Conservation (phyloP, 345 rosid genomes). For the Populus tremula region DNA sequence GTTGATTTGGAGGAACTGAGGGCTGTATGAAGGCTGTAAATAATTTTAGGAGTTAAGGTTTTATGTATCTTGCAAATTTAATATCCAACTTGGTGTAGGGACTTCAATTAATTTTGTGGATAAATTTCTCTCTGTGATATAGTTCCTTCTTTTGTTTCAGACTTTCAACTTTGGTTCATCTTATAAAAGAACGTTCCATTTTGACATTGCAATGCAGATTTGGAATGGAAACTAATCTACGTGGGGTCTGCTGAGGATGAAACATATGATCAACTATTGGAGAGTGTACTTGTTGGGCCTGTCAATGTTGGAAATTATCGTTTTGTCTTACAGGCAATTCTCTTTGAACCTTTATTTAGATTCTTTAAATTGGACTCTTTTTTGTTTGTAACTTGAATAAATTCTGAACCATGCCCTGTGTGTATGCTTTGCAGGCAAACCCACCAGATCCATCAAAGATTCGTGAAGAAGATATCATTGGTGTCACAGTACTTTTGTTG, state of each 20-base stretch:
- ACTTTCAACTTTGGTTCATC: not conserved
- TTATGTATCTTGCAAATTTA: not conserved
- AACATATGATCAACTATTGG: constrained; percentile 74
- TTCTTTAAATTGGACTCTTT: not conserved
- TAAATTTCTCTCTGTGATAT: no score
- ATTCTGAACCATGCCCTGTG: constrained; percentile 6
- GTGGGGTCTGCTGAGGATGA: constrained; percentile 98
- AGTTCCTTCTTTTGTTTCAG: not conserved
- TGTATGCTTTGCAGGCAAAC: constrained; percentile 55
- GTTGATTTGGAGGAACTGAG: not conserved
- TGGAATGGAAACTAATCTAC: constrained; percentile 95
- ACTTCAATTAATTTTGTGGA: not conserved
- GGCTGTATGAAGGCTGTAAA: not conserved
- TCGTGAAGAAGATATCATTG: constrained; percentile 81
- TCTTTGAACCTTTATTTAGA: not conserved
- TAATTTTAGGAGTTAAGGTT: not conserved
- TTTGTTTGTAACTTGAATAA: not conserved
- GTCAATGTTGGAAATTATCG: constrained; percentile 91
- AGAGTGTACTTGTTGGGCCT: constrained; percentile 94
- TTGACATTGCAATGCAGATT: constrained; percentile 41
- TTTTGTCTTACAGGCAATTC: constrained; percentile 68
- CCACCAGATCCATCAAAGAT: constrained; percentile 90
- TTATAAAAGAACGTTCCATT: not conserved
- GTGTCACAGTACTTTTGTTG: constrained; percentile 75
- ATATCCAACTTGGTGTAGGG: not conserved